These are phyloP conservation scores for Fraxinus nigra DNA, from an alignment of 305 asterid species.

Conservation along the genomic window DNA sequence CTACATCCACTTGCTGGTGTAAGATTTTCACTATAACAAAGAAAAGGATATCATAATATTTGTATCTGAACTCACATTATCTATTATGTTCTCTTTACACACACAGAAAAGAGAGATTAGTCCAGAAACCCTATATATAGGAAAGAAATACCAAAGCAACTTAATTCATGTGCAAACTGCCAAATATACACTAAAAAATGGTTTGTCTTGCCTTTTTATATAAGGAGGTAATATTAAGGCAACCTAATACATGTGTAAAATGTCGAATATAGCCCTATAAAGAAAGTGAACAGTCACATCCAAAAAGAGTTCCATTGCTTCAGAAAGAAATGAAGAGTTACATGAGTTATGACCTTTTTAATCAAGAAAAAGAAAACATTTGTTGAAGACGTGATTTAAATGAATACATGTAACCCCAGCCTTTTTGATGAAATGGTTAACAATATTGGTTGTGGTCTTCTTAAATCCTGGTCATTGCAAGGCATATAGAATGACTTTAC, in stretches of 20 bases:
- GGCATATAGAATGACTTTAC: not conserved
- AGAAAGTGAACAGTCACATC: not conserved
- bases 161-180: not conserved
- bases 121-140: not conserved
- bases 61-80: not conserved
- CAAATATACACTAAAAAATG: not conserved
- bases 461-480: not conserved
- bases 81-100: not conserved
- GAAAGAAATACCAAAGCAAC: slow-evolving; percentile 1
- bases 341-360: not conserved
- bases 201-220: not conserved
- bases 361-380: not conserved
- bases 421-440: not conserved
- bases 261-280: not conserved
- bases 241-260: not conserved
- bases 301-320: not conserved
- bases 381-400: not conserved
- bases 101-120: not conserved
- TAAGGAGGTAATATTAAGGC: not conserved
- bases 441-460: not conserved
- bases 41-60: not conserved
- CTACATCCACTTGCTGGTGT: not conserved
- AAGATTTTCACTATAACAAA: not conserved
- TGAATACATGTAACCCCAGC: not conserved
- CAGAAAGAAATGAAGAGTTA: not conserved